phyloP scores from a whole-genome alignment of 148 eudicot genomes.

The Mesembryanthemum crystallinum region DNA sequence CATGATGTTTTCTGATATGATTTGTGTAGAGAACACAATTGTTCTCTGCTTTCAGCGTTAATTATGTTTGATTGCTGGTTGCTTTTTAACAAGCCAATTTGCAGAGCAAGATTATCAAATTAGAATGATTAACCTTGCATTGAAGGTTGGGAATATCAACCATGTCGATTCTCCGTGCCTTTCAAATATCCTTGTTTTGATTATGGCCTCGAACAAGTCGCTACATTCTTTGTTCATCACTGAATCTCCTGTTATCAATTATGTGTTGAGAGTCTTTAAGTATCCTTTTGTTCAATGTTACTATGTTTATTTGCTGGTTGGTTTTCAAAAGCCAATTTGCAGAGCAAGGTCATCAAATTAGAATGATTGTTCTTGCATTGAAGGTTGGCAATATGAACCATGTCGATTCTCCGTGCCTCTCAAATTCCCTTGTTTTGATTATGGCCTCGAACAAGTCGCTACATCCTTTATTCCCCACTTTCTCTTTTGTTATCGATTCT shows the following conservation, averaged over 20 bases:
- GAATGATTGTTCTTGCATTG: constrained; percentile 24
- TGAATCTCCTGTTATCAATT: too few species aligned
- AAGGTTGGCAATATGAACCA: constrained; percentile 25
- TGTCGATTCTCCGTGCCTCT: constrained; percentile 29
- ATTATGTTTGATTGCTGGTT: too few species aligned
- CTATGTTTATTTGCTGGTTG: background rate
- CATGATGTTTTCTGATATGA: too few species aligned
- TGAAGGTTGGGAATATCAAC: constrained; percentile 27
- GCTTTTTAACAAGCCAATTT: constrained; percentile 21
- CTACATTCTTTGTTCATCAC: background rate
- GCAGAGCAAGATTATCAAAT: constrained; percentile 31
- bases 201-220: constrained; percentile 26
- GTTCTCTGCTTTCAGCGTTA: too few species aligned
- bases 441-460: constrained; percentile 25
- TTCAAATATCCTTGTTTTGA: constrained; percentile 15
- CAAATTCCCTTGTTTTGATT: constrained; percentile 12
- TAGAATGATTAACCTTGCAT: constrained; percentile 19
- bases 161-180: constrained; percentile 28
- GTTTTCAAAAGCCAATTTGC: constrained; percentile 27
- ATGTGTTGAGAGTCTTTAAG: too few species aligned
- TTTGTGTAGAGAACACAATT: too few species aligned
- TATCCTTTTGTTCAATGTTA: too few species aligned
- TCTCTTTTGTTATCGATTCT: too few species aligned
- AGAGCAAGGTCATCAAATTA: constrained; percentile 27
- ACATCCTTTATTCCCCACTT: background rate